Base-by-base conservation (phyloP, 2,329 filamentous ascomycete species). In the Thielaviopsis punctulata region DNA sequence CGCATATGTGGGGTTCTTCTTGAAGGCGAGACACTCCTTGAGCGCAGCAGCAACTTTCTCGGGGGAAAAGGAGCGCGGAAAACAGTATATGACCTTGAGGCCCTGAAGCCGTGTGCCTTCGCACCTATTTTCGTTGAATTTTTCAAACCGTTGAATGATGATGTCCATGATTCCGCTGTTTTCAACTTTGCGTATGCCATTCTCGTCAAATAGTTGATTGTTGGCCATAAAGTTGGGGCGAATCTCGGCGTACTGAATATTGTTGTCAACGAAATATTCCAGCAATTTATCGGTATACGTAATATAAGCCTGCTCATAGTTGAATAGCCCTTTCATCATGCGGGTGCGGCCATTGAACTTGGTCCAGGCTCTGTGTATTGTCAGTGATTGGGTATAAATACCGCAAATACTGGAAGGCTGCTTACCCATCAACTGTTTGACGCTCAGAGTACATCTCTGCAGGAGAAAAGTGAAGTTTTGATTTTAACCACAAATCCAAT, bases 271-370 rank as follows among this genome's bases (percentile, higher is more conserved):
- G 62, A 85, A 79, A 55, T 78, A 74, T 53, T 79, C 66, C 10
- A 84, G 74, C 19, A 76, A 77, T 2, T 66, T 62, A 9, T 68
- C 65, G 2, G 80, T 82, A 58, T 86, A 86, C 61, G 65, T 68
- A 46, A 68, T 67, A 60, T 79, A 84, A 3, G 79, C 78, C 3
- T 68, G 70, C 60, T 78, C 73, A 58, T 84, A 84, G 60, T 81
- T 82, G 59, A 84, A 73, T 0, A 86, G 67, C 0, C 82, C 82
- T 60, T 86, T 85, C 73, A 85, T 84, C 67, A 82, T 81, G 48
- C 79, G 72, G 3, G 82, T 86, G 3, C 80, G 72, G 48, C 74
- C 72, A 57, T 84, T 84, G 63, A 87, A 88, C 58, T 72, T 73
- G 53, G 71, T 67, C 76, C 76, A 79, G 6, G 72, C 70, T 6